These are phyloP conservation scores for Nannochloris sp. DNA, from an alignment of 139 green algal species.

Conservation along the genomic window DNA sequence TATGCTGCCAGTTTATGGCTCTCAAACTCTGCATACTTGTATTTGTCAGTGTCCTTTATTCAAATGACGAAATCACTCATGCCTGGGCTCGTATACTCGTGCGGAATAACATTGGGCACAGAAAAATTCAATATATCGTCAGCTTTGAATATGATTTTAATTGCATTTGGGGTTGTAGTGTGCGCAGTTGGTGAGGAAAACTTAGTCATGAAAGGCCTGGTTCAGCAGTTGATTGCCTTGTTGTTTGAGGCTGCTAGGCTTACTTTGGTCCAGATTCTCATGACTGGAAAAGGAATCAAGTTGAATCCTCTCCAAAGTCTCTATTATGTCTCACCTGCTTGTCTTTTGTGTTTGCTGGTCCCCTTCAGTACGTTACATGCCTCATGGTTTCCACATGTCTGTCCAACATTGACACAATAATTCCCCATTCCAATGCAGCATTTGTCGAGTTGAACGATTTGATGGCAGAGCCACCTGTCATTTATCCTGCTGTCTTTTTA, in stretches of 20 bases:
- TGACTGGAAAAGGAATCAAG: constrained; percentile 42
- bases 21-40: constrained; percentile 91
- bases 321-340: constrained; percentile 52
- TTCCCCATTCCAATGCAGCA: constrained; percentile 1
- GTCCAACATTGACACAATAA: background rate
- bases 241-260: constrained; percentile 54
- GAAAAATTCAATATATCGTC: constrained; percentile 52
- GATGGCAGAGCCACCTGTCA: constrained; percentile 12
- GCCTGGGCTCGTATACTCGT: constrained; percentile 31
- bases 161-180: constrained; percentile 79
- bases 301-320: constrained; percentile 54
- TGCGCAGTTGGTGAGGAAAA: constrained; percentile 76
- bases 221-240: constrained; percentile 75
- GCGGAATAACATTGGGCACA: constrained; percentile 47
- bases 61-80: constrained; percentile 93
- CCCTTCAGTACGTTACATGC: constrained; percentile 20
- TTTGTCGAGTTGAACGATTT: constrained; percentile 12
- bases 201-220: constrained; percentile 75
- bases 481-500: constrained; percentile 49
- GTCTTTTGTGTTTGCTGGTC: constrained; percentile 28
- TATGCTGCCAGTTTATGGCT: constrained; percentile 92
- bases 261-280: constrained; percentile 83
- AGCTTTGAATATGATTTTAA: constrained; percentile 80
- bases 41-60: constrained; percentile 95
- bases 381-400: background rate